A percentile compares a stretch with the other conserved stretches of the same genome.
phyloP scores from a whole-genome alignment of 163 green algal species.

The Prototheca stagnorum region DNA sequence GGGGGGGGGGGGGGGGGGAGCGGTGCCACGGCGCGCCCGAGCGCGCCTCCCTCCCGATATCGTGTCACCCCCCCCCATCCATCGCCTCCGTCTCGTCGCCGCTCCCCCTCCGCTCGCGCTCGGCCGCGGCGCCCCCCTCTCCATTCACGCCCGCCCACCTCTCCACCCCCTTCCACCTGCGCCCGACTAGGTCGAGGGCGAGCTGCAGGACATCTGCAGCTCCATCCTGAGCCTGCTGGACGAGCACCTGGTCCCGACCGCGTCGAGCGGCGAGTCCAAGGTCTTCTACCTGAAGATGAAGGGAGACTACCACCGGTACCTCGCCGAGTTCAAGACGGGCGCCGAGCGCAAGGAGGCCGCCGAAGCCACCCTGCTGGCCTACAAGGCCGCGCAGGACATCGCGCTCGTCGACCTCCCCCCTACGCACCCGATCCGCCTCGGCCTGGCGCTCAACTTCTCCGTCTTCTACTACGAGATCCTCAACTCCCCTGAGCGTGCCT shows the following conservation, averaged over 20 bases:
- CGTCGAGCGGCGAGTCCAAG: conserved; percentile 87
- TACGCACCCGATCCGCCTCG: conserved; percentile 97
- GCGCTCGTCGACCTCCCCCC: conserved; percentile 83
- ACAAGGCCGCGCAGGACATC: conserved; percentile 98
- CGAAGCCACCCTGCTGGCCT: conserved; percentile 91
- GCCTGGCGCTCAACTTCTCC: conserved; percentile 98
- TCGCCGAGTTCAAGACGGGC: conserved; percentile 97
- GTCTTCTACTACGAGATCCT: conserved; percentile 99
- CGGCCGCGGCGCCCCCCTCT: no score
- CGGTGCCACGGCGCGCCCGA: no score
- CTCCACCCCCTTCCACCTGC: no score
- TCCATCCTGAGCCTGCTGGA: conserved; percentile 91
- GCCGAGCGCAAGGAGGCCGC: conserved; percentile 87
- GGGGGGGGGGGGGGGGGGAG: no score
- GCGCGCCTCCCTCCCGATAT: no score
- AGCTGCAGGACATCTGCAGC: conserved; percentile 90
- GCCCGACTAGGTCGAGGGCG: conserved; percentile 93
- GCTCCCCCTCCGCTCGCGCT: no score
- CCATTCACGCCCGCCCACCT: no score
- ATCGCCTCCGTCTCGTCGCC: no score
- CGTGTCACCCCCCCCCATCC: no score
- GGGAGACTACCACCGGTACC: conserved; percentile 98
- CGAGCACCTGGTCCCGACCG: conserved; percentile 87
- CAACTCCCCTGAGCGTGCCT: conserved; percentile 95
- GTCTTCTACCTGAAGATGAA: conserved; percentile 97